Base-by-base conservation (phyloP, 2,329 filamentous ascomycete genomes). In the Chaetothyriales sp. region DNA sequence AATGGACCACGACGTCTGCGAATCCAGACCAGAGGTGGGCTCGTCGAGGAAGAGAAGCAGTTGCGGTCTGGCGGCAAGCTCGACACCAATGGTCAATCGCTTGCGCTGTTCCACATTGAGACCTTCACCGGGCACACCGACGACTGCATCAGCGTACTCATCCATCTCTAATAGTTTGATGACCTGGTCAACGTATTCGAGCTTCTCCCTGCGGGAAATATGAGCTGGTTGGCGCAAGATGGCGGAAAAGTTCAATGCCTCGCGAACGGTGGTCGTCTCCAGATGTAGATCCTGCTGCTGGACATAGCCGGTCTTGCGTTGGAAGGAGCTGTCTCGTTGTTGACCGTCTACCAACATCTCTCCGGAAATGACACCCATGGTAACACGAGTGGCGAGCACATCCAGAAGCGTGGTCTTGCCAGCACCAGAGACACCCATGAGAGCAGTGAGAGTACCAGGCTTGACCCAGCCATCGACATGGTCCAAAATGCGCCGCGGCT, bases 381-480 rank as follows among this genome's bases (percentile, higher is more conserved):
- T 88, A 9, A 84, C 84, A 64, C 89, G 83, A 53, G 84, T 85
- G 45, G 89, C 89, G 57, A 95, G 74, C 36, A 86, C 85, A 66
- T 95, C 86, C 28, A 95, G 71, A 25, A 95, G 76, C 1, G 89
- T 95, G 0, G 89, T 95, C 68, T 95, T 95, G 52, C 89, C 89
- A n/a, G 89, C 89, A 58, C 89, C 88, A 28, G 84, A 88, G 6
- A 89, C 86, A 69, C 87, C 76, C 88, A 95, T 95, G 2, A 94
- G 73, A 42, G 86, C 88, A 10, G 88, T 95, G 49, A 94, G 66
- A 15, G 86, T 94, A 53, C 89, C 89, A 2, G 89, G 89, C 67
- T 93, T 92, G 53, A 95, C 87, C 85, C 86, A 95, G 36, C 89
- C 89, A 62, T 93, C 84, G 10, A 95, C 85, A 55, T 92, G 73